phyloP scores from a whole-genome alignment of 129 eudicot genomes.

The Flaveria bidentis region DNA sequence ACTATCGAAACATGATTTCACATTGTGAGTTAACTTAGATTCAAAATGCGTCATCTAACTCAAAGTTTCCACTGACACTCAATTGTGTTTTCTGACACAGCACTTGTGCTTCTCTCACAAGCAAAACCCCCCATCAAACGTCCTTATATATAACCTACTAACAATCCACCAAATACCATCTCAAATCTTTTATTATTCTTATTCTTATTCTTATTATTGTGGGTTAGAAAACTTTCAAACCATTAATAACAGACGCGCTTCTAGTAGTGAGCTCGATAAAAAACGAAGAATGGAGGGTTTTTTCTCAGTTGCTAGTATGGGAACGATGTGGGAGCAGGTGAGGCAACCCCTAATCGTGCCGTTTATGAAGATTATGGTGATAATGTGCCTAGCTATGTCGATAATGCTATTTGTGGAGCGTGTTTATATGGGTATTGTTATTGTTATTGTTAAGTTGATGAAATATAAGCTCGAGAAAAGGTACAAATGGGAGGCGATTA shows the following conservation, averaged over 20 bases:
- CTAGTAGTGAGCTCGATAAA: neutral
- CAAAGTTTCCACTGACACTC: conserved; percentile 34
- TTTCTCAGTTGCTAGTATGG: conserved; percentile 24
- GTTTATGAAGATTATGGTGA: conserved; percentile 53
- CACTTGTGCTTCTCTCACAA: conserved; percentile 47
- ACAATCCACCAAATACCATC: conserved; percentile 5
- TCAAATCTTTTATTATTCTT: neutral
- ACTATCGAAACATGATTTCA: conserved; percentile 27
- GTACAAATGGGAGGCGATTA: conserved; percentile 82
- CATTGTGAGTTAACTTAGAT: conserved; percentile 36
- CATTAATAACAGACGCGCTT: neutral
- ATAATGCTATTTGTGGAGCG: conserved; percentile 72
- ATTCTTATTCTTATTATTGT: neutral
- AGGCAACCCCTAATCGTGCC: conserved; percentile 72
- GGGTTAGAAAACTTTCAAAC: neutral
- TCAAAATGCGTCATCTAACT: conserved; percentile 24
- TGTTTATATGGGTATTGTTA: conserved; percentile 79
- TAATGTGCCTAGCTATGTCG: conserved; percentile 72
- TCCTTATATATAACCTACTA: conserved; percentile 24
- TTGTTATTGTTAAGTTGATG: conserved; percentile 57
- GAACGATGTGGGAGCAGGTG: conserved; percentile 53
- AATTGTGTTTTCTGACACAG: conserved; percentile 43
- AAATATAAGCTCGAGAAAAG: conserved; percentile 56
- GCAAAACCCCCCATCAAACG: conserved; percentile 34
- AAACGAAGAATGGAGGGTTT: conserved; percentile 35